These are phyloP conservation scores for Aspergillus alliaceus DNA, from an alignment of 2,329 filamentous ascomycete genomes.

Conservation along the genomic window DNA sequence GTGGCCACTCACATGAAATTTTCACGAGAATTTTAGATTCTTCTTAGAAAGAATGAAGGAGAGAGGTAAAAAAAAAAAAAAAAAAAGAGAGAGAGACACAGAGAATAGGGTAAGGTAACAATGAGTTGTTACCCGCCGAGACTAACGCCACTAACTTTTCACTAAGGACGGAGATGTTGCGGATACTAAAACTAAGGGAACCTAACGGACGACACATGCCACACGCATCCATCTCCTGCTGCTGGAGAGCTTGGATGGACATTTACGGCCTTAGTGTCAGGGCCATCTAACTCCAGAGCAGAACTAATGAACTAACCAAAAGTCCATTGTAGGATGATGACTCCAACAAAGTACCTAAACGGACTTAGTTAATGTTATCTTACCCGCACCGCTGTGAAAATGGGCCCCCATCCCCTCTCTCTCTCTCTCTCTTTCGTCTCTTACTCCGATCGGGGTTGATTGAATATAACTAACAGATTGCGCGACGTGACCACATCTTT, in stretches of 20 bases:
- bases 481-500: conserved; percentile 13
- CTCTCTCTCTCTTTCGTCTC: neutral
- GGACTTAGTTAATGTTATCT: neutral
- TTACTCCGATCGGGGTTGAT: conserved; percentile 18
- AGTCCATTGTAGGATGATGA: conserved; percentile 16
- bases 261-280: conserved; percentile 6
- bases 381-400: conserved; percentile 7
- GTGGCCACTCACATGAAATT: neutral
- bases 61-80: neutral
- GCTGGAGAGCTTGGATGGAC: neutral
- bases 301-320: conserved; percentile 5
- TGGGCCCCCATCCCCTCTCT: conserved; percentile 8
- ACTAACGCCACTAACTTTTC: conserved; percentile 7
- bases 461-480: conserved; percentile 22
- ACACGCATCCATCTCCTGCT: neutral
- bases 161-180: neutral
- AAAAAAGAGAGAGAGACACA: neutral
- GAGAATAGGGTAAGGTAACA: neutral
- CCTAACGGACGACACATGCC: neutral
- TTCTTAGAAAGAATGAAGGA: neutral
- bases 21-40: no score
- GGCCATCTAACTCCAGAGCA: conserved; percentile 4
- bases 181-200: neutral
- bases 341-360: conserved; percentile 13
- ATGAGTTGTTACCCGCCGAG: conserved; percentile 2